A percentile compares a stretch with the other conserved stretches of the same genome.
phyloP scores from a whole-genome alignment of 495 filamentous ascomycete species.

The Friedmanniomyces endolithicus region DNA sequence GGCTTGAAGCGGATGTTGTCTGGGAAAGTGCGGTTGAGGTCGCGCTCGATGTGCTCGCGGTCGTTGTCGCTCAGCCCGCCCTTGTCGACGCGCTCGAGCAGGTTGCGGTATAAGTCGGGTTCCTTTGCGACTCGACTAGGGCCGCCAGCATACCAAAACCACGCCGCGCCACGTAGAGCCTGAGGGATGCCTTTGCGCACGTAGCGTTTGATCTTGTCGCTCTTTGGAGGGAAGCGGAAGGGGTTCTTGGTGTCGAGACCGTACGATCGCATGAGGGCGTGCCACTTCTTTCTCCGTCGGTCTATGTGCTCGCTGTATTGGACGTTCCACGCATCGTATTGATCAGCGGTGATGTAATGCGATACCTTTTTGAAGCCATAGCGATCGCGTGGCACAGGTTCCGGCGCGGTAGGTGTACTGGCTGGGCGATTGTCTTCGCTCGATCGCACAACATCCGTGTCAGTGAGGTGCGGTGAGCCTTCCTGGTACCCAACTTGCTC shows the following conservation, averaged over 20 bases:
- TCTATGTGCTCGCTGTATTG: slow-evolving; percentile 57
- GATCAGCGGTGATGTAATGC: slow-evolving; percentile 57
- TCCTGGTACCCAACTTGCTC: background rate
- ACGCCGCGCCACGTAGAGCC: slow-evolving; percentile 82
- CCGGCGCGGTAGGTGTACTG: background rate
- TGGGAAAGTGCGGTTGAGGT: slow-evolving; percentile 89
- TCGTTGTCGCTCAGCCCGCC: slow-evolving; percentile 55
- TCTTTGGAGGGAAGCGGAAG: slow-evolving; percentile 63
- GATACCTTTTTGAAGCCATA: slow-evolving; percentile 89
- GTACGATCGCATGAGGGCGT: slow-evolving; percentile 59
- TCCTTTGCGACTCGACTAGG: slow-evolving; percentile 62
- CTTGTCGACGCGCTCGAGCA: slow-evolving; percentile 51
- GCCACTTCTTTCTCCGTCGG: slow-evolving; percentile 70
- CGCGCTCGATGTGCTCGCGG: slow-evolving; percentile 84
- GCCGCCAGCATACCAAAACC: slow-evolving; percentile 96
- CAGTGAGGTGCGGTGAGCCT: background rate
- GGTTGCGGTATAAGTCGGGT: slow-evolving; percentile 56
- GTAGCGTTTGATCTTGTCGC: slow-evolving; percentile 72
- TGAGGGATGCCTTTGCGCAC: slow-evolving; percentile 92
- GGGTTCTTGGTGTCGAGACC: slow-evolving; percentile 61
- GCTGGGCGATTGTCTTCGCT: slow-evolving; percentile 23
- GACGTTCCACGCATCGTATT: slow-evolving; percentile 74
- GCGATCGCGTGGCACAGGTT: slow-evolving; percentile 47
- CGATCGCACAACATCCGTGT: background rate
- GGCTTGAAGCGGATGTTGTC: slow-evolving; percentile 90